phyloP scores from a whole-genome alignment of 306 rosid genomes.

The Cucurbita moschata region DNA sequence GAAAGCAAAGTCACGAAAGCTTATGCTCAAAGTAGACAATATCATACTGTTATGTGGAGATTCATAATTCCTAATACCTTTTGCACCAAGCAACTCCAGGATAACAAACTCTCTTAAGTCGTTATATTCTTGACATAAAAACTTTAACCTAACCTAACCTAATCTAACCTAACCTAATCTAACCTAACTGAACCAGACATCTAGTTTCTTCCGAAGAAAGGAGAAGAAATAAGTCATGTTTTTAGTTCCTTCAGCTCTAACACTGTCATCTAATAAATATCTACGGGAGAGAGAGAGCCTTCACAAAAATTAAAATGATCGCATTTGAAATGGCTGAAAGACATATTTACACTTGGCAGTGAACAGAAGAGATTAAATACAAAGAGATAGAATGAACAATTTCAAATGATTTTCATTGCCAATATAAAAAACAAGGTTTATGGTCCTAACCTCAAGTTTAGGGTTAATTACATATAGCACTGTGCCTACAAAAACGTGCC shows the following conservation, averaged over 20 bases:
- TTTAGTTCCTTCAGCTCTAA: neutral
- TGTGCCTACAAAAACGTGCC: conserved; percentile 26
- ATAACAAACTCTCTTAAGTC: neutral
- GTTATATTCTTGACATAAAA: neutral
- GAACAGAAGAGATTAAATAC: neutral
- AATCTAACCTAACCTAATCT: neutral
- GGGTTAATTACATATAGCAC: conserved; percentile 27
- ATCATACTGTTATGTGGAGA: no score
- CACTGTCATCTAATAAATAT: neutral
- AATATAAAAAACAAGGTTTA: conserved; percentile 34
- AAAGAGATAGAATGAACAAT: neutral
- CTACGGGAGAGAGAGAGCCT: neutral
- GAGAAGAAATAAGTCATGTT: neutral
- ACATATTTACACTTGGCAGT: neutral
- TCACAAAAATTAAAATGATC: neutral
- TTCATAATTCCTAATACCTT: no score
- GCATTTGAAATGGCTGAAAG: neutral
- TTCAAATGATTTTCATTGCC: conserved; percentile 28
- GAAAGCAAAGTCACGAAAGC: no score
- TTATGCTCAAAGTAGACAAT: no score
- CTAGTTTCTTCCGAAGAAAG: neutral
- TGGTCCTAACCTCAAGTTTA: conserved; percentile 49
- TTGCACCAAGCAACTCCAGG: neutral
- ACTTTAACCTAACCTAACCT: neutral
- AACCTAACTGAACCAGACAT: neutral